These are phyloP conservation scores for Acanthamoeba rhysodes DNA, from an alignment of 208 protist genomes.

Conservation along the genomic window DNA sequence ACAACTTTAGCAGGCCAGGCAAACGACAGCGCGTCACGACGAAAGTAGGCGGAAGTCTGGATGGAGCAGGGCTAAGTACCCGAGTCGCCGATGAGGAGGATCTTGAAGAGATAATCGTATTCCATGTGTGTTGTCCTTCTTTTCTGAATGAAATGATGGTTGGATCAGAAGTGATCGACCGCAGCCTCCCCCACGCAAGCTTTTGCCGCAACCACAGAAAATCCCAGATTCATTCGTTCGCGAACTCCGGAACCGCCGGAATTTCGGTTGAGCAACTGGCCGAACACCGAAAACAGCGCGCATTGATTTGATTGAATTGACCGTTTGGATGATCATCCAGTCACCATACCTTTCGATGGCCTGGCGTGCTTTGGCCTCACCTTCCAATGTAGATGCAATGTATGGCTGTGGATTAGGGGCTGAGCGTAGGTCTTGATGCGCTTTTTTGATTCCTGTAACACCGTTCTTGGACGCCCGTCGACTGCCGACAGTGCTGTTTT, in stretches of 20 bases:
- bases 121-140: not conserved
- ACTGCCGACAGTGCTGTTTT: not conserved
- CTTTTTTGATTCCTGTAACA: not conserved
- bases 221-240: not conserved
- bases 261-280: not conserved
- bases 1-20: no score
- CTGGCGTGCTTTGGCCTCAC: no score
- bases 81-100: constrained; percentile 63
- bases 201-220: not conserved
- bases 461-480: not conserved
- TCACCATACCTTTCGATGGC: no score
- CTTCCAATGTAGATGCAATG: no score
- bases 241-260: not conserved
- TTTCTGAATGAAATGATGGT: not conserved
- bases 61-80: not conserved
- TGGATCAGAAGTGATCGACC: constrained; percentile 5
- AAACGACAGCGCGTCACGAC: not conserved
- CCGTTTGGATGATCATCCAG: no score
- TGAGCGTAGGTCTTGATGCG: no score
- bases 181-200: not conserved
- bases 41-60: not conserved
- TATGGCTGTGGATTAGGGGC: no score
- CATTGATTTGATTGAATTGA: no score
- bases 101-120: constrained; percentile 70
- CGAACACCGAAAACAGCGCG: no score